Base-by-base conservation (phyloP, 2,329 filamentous ascomycete species). In the Ascochyta lentis region DNA sequence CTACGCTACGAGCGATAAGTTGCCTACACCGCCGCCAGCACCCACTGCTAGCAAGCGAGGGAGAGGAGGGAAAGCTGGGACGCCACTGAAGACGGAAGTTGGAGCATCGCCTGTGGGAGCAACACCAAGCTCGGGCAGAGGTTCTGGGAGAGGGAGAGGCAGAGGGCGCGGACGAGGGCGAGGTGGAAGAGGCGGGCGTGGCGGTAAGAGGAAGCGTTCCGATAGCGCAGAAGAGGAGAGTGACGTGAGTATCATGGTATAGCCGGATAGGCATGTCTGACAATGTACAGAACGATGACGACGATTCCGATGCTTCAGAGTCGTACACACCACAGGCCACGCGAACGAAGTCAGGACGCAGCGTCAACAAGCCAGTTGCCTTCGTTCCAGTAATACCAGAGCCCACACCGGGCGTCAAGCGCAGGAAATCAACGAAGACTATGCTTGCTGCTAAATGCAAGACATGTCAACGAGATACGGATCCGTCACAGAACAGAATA, bases 301-400 rank as follows among this genome's bases (percentile, higher is more conserved):
- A 58, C 45, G 74, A 76, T 46, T 77, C 76, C 8, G 75, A 77
- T 48, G 71, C 76, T 41, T 78, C 76, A 19, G 67, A 69, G 45
- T 77, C 80, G 43, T 80, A 84, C 59, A 83, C 83, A 8, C 81
- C 82, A 19, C 78, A 84, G 16, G 82, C 84, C 3, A 90, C 86
- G 27, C 87, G 84, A 69, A 92, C 90, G 9, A 90, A 91, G 69
- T 93, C 89, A 19, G 90, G 90, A 34, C 84, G 90, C 58, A 86
- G 88, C 55, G 84, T 92, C 33, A 86, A 84, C 58, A 89, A 88
- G 76, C 85, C 89, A 41, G 77, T 86, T 55, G 78, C 83, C 59
- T 86, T 86, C 76, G 81, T 88, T 61, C 85, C 88, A 45, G 76
- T 83, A 6, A 77, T 80, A 27, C 76, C 78, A 39, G 76, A 78